Evolutionary conservation across 2,329 filamentous ascomycete species (phyloP).

Genomic region (Aspergillus arachidicola): DNA sequence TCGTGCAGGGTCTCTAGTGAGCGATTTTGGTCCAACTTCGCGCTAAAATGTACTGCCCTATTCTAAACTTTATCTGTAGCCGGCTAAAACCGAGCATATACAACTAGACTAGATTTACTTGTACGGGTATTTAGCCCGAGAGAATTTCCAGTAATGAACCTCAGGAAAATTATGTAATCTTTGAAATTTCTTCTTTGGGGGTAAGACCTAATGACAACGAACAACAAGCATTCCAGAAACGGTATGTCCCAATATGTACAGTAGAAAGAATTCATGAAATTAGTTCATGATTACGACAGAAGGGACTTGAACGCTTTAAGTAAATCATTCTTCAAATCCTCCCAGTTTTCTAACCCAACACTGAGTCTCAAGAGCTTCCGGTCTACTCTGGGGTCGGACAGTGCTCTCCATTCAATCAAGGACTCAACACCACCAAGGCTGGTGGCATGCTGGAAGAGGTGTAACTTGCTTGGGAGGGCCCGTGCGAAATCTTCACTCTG

Average conservation of each 20-base stretch:
- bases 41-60: not conserved
- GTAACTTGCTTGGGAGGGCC: conserved; percentile 72
- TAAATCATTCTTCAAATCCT: conserved; percentile 79
- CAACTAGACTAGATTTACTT: not conserved
- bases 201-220: not conserved
- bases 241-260: not conserved
- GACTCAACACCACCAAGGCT: conserved; percentile 93
- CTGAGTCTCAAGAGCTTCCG: conserved; percentile 75
- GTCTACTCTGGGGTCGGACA: conserved; percentile 77
- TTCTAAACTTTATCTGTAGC: not conserved
- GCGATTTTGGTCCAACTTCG: not conserved
- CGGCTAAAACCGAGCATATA: not conserved
- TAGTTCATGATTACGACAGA: not conserved
- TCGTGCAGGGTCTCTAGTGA: not conserved
- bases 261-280: not conserved
- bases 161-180: not conserved
- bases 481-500: conserved; percentile 63
- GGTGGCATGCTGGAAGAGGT: conserved; percentile 90
- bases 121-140: not conserved
- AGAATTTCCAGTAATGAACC: not conserved
- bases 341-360: conserved; percentile 80
- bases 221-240: not conserved
- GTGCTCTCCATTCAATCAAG: conserved; percentile 91
- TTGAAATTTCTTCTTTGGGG: not conserved
- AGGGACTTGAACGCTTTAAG: conserved; percentile 60